Evolutionary conservation across 164 flowering plant species (phyloP).

Genomic region (Kalanchoe fedtschenkoi): DNA sequence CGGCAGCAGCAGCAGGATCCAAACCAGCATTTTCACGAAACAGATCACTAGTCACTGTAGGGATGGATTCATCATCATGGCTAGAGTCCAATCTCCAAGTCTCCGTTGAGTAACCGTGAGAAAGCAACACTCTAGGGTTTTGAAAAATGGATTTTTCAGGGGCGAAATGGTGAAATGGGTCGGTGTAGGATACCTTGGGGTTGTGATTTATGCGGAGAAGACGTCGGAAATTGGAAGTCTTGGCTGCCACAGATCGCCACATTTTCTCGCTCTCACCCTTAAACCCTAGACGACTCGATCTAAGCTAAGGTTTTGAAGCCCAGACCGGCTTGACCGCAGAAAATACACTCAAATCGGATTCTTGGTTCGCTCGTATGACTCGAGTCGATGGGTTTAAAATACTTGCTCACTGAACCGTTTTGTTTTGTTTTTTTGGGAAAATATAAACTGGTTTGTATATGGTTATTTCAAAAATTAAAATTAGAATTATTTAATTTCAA

Average conservation of each 20-base stretch:
- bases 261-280: constrained; percentile 6
- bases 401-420: too few relatives aligned
- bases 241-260: constrained; percentile 16
- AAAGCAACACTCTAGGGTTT: constrained; percentile 6
- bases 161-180: not conserved
- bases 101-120: constrained; percentile 7
- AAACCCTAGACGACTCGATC: constrained; percentile 7
- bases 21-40: not conserved
- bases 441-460: too few relatives aligned
- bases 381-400: too few relatives aligned
- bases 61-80: not conserved
- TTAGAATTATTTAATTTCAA: too few relatives aligned
- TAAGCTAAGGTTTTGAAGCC: not conserved
- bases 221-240: constrained; percentile 8
- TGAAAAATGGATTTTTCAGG: constrained; percentile 1
- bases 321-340: not conserved
- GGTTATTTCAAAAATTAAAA: too few relatives aligned
- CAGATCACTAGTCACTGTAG: not conserved
- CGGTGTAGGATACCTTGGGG: constrained; percentile 8
- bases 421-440: too few relatives aligned
- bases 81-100: not conserved
- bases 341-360: too few relatives aligned
- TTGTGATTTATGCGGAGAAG: not conserved
- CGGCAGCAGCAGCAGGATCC: not conserved
- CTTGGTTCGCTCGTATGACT: too few relatives aligned